Evolutionary conservation across 352 stramenopile species (phyloP).

Genomic region (Pythium inflatum): DNA sequence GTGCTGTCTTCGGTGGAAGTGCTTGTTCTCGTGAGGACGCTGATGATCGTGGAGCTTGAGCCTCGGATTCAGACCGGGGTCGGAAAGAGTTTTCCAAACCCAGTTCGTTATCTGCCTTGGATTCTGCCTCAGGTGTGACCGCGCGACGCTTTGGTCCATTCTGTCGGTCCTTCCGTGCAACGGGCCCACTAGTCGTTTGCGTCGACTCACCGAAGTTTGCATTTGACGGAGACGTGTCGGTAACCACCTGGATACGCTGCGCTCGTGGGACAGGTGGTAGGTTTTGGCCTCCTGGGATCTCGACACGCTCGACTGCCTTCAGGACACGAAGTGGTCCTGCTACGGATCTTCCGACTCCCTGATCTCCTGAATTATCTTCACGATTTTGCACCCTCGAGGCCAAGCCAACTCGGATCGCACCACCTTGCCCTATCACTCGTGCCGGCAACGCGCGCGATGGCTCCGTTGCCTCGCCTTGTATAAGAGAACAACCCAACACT

Average conservation of each 20-base stretch:
- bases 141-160: slow-evolving; percentile 35
- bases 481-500: slow-evolving; percentile 16
- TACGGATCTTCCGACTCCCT: slow-evolving; percentile 1
- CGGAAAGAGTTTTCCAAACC: not conserved
- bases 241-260: slow-evolving; percentile 28
- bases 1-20: not conserved
- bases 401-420: slow-evolving; percentile 24
- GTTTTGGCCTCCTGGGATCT: not conserved
- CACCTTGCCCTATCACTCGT: slow-evolving; percentile 21
- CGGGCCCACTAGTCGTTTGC: slow-evolving; percentile 7
- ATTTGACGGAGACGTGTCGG: slow-evolving; percentile 6
- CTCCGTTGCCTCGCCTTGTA: not conserved
- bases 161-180: slow-evolving; percentile 28
- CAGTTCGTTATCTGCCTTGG: not conserved
- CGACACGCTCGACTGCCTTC: slow-evolving; percentile 22
- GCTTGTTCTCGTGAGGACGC: slow-evolving; percentile 22
- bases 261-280: slow-evolving; percentile 23
- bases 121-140: slow-evolving; percentile 18
- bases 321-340: slow-evolving; percentile 26
- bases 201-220: not conserved
- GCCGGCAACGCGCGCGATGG: slow-evolving; percentile 6
- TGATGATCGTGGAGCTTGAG: not conserved
- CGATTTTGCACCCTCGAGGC: not conserved
- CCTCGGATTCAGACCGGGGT: not conserved
- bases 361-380: slow-evolving; percentile 15